Evolutionary conservation across 805 yeast genomes (phyloP).

Genomic region (Zygoascus biomembranicola): DNA sequence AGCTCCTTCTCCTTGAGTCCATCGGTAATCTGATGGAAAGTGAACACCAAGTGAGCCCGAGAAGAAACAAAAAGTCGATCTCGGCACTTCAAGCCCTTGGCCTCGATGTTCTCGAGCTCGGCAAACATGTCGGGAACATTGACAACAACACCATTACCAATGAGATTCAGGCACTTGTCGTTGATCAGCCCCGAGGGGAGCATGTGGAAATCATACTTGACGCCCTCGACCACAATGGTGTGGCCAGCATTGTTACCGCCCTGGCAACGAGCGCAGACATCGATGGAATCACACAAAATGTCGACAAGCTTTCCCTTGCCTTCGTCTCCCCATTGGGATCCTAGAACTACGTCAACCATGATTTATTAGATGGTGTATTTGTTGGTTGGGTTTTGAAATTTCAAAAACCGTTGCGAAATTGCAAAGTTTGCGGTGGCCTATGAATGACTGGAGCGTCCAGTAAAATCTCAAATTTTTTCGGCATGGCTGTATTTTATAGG

Average conservation of each 20-base stretch:
- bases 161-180: conserved; percentile 78
- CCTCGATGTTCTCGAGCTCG: conserved; percentile 73
- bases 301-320: conserved; percentile 98
- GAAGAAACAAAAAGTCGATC: conserved; percentile 81
- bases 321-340: conserved; percentile 99
- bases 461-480: conserved; percentile 11
- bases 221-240: conserved; percentile 84
- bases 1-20: conserved; percentile 91
- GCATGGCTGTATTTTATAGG: not conserved
- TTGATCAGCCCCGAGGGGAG: conserved; percentile 96
- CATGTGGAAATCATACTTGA: conserved; percentile 97
- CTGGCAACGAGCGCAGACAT: conserved; percentile 90
- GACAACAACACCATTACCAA: conserved; percentile 95
- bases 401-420: conserved; percentile 1
- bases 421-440: conserved; percentile 1
- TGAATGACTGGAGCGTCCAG: conserved; percentile 18
- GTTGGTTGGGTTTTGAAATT: not conserved
- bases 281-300: conserved; percentile 86
- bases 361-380: not conserved
- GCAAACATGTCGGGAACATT: conserved; percentile 89
- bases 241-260: conserved; percentile 99
- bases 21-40: conserved; percentile 96
- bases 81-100: conserved; percentile 66
- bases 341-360: conserved; percentile 90
- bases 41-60: conserved; percentile 94